A percentile compares a stretch with the other conserved stretches of the same genome.
phyloP scores from a whole-genome alignment of 495 filamentous ascomycete genomes.

The Aspergillus nidulans region DNA sequence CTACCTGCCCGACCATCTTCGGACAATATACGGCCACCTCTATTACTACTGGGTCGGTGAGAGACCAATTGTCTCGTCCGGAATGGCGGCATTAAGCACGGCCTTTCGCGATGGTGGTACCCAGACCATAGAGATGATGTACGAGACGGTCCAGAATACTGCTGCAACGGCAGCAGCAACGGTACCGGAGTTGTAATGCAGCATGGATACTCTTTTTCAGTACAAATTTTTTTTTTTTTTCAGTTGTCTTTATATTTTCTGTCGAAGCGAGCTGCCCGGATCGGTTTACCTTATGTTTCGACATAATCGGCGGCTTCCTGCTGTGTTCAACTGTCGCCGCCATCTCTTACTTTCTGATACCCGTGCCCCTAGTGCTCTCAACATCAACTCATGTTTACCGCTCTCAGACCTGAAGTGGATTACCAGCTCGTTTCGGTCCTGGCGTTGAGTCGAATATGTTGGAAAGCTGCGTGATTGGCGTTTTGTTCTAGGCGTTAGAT shows the following conservation, averaged over 20 bases:
- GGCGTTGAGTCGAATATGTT: conserved; percentile 13
- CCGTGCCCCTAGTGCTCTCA: conserved; percentile 5
- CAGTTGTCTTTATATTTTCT: neutral
- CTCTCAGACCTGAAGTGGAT: conserved; percentile 1
- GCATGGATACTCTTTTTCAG: conserved; percentile 1
- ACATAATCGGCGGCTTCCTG: neutral
- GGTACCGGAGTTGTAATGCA: conserved; percentile 42
- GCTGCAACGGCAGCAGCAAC: conserved; percentile 29
- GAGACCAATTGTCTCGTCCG: conserved; percentile 37
- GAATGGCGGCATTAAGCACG: conserved; percentile 33
- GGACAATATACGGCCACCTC: conserved; percentile 69
- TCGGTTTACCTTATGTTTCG: neutral
- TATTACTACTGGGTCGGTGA: conserved; percentile 95
- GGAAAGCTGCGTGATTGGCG: conserved; percentile 18
- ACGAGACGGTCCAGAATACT: conserved; percentile 39
- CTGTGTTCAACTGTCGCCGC: neutral
- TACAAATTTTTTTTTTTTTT: neutral
- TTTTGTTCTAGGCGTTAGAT: conserved; percentile 21
- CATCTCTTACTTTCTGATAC: conserved; percentile 8
- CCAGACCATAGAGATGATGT: conserved; percentile 34
- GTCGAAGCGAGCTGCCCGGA: neutral
- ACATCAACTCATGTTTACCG: neutral
- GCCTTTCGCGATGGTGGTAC: conserved; percentile 36
- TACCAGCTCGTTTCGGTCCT: neutral
- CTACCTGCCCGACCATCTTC: conserved; percentile 88